Percentiles rank a stretch among this genome's conserved stretches.
phyloP scores from a whole-genome alignment of 768 basidiomycete species.

The Asterophora parasitica region DNA sequence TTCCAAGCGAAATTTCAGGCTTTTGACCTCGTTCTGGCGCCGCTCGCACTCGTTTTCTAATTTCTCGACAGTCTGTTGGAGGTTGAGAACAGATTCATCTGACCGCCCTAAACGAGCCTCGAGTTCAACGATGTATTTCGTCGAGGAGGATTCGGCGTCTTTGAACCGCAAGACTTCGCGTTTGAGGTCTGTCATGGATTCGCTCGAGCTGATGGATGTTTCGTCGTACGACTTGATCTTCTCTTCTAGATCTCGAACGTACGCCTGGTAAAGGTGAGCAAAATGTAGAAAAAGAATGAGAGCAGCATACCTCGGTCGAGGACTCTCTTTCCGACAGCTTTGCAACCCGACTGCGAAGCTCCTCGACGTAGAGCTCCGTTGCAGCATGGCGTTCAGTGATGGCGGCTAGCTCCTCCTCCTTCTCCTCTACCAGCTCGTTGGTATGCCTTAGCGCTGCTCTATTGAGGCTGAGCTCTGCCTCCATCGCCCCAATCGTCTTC shows the following conservation, averaged over 20 bases:
- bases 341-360: conserved; percentile 71
- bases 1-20: conserved; percentile 68
- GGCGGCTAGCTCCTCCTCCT: conserved; percentile 70
- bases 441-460: conserved; percentile 84
- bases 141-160: conserved; percentile 67
- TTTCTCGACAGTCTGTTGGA: conserved; percentile 67
- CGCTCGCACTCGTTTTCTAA: conserved; percentile 74
- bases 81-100: conserved; percentile 67
- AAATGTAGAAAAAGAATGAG: conserved; percentile 10
- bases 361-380: conserved; percentile 84
- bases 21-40: conserved; percentile 66
- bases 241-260: conserved; percentile 90
- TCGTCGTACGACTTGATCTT: conserved; percentile 87
- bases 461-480: conserved; percentile 85
- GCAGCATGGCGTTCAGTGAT: conserved; percentile 67
- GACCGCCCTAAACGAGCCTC: conserved; percentile 76
- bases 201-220: conserved; percentile 65
- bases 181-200: conserved; percentile 77
- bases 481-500: conserved; percentile 92
- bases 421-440: conserved; percentile 90
- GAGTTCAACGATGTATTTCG: conserved; percentile 80
- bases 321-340: conserved; percentile 87
- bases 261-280: conserved; percentile 51
- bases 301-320: conserved; percentile 74
- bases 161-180: conserved; percentile 77